Conservation (phyloP, 148 eudicot species). For the Linanthus parryae region DNA sequence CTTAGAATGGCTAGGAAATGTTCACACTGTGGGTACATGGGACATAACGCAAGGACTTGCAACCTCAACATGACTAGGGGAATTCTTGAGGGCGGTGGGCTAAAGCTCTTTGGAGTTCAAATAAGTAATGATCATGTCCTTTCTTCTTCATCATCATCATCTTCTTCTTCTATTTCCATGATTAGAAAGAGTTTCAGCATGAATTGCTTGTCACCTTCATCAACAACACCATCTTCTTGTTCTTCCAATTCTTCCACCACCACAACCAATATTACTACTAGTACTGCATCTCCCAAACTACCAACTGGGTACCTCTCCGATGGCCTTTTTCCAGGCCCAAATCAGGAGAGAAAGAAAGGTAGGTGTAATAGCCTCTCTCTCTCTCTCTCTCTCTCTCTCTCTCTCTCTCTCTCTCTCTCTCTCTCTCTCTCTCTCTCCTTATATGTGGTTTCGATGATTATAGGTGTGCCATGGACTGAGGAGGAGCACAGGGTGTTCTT, state of each 20-base stretch:
- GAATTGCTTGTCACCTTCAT: conserved; percentile 34
- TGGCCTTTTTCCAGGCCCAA: conserved; percentile 23
- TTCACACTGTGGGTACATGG: conserved; percentile 55
- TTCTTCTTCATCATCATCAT: conserved; percentile 13
- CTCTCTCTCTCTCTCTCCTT: background rate
- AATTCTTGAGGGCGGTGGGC: conserved; percentile 9
- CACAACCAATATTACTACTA: conserved; percentile 14
- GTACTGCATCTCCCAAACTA: conserved; percentile 20
- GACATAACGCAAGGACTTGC: conserved; percentile 59
- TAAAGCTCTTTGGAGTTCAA: conserved; percentile 51
- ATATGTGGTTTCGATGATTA: background rate
- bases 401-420: too few relatives aligned
- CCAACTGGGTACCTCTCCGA: conserved; percentile 33
- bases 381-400: too few relatives aligned
- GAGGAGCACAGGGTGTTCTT: conserved; percentile 49
- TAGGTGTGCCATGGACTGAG: conserved; percentile 59
- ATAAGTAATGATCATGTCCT: conserved; percentile 24
- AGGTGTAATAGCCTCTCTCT: too few relatives aligned
- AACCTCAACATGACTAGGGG: conserved; percentile 8
- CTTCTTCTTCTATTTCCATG: conserved; percentile 19
- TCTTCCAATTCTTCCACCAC: too few relatives aligned
- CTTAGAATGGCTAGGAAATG: conserved; percentile 60
- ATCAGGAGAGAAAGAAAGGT: conserved; percentile 53
- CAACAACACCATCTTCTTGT: conserved; percentile 27
- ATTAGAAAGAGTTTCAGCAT: conserved; percentile 45